phyloP scores from a whole-genome alignment of 1,284 basidiomycete genomes.

The Puccinia novopanici region DNA sequence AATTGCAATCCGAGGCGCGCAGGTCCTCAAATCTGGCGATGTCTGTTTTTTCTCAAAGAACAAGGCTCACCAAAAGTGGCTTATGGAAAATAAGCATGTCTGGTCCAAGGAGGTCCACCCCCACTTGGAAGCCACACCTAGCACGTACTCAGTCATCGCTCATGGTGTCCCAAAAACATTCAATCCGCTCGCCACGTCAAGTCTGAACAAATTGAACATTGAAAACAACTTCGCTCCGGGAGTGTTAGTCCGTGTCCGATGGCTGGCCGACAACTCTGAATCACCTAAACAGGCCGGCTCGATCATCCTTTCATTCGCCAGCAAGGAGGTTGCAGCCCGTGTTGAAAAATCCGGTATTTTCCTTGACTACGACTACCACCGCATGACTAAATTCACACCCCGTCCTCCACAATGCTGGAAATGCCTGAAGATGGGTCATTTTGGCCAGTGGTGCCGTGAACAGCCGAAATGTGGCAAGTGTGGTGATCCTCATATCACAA shows the following conservation, averaged over 20 bases:
- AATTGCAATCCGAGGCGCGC: neutral
- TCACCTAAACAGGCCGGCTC: neutral
- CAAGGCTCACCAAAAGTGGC: too few relatives aligned
- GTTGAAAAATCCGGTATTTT: neutral
- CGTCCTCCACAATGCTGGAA: too few relatives aligned
- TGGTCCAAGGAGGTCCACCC: too few relatives aligned
- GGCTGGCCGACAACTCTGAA: too few relatives aligned
- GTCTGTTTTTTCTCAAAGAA: neutral
- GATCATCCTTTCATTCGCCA: neutral
- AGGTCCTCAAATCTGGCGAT: neutral
- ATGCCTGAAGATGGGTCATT: too few relatives aligned
- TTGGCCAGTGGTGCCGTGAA: conserved; percentile 7
- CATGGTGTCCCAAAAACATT: neutral
- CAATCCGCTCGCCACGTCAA: neutral
- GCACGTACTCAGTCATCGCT: neutral
- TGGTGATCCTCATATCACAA: neutral
- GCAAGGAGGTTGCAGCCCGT: neutral
- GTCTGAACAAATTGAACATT: neutral
- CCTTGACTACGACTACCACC: neutral
- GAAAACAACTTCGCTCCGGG: neutral
- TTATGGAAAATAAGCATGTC: too few relatives aligned
- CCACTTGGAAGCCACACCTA: neutral
- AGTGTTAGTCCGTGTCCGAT: neutral
- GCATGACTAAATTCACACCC: neutral
- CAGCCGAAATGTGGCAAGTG: neutral